Conservation (phyloP, 2,329 filamentous ascomycete species). For the Claviceps purpurea region DNA sequence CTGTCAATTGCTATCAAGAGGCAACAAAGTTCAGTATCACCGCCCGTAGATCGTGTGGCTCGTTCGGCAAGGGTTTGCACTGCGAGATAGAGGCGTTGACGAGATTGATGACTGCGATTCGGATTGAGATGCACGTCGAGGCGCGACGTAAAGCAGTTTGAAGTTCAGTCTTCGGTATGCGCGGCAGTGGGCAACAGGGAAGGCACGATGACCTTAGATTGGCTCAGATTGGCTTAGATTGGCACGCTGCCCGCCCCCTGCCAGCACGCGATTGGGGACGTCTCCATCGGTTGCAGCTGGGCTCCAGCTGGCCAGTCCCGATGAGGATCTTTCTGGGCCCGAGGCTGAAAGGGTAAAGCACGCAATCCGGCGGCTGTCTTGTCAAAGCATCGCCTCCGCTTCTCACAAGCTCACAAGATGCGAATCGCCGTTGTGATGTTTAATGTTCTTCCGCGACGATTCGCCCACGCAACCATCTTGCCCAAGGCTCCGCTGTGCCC, state of each 20-base stretch:
- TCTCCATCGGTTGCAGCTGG: not conserved
- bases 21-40: too few relatives aligned
- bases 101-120: too few relatives aligned
- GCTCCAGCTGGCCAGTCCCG: not conserved
- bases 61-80: too few relatives aligned
- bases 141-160: not conserved
- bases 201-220: not conserved
- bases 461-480: not conserved
- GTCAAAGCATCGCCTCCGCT: constrained; percentile 6
- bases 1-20: too few relatives aligned
- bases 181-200: not conserved
- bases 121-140: not conserved
- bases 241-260: not conserved
- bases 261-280: constrained; percentile 6
- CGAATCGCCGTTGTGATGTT: not conserved
- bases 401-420: not conserved
- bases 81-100: too few relatives aligned
- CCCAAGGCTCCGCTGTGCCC: not conserved
- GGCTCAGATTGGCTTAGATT: too few relatives aligned
- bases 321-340: not conserved
- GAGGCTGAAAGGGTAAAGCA: constrained; percentile 21
- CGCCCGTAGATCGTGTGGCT: too few relatives aligned
- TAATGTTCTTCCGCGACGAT: not conserved
- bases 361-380: constrained; percentile 15
- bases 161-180: not conserved